These are phyloP conservation scores for Goffeauzyma gilvescens DNA, from an alignment of 768 basidiomycete genomes.

Conservation along the genomic window DNA sequence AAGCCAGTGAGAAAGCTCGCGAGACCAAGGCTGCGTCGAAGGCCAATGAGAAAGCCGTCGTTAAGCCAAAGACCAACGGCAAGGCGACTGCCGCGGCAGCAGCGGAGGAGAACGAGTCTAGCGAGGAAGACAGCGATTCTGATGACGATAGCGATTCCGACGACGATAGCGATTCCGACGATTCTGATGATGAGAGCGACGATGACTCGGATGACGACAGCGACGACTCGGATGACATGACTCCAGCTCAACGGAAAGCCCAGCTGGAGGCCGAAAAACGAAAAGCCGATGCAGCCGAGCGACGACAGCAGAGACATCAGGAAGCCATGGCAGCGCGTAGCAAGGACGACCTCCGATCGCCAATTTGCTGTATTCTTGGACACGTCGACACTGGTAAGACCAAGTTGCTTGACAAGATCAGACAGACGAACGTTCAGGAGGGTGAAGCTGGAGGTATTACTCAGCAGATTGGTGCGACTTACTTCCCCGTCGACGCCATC, in stretches of 20 bases:
- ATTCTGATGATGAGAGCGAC: slow-evolving; percentile 17
- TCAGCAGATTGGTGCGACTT: slow-evolving; percentile 98
- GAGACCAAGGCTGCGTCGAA: slow-evolving; percentile 13
- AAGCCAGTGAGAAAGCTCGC: slow-evolving; percentile 22
- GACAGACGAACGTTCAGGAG: slow-evolving; percentile 98
- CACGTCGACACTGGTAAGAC: slow-evolving; percentile 99
- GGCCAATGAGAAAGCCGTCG: slow-evolving; percentile 13
- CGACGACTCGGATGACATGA: slow-evolving; percentile 47
- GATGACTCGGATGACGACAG: slow-evolving; percentile 23
- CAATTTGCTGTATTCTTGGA: slow-evolving; percentile 96
- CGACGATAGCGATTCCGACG: slow-evolving; percentile 29
- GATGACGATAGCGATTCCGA: slow-evolving; percentile 18
- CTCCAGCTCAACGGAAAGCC: slow-evolving; percentile 46
- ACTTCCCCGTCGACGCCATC: slow-evolving; percentile 93
- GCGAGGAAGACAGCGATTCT: slow-evolving; percentile 32
- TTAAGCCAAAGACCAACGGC: neutral
- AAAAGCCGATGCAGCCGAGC: slow-evolving; percentile 68
- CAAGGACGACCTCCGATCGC: slow-evolving; percentile 79
- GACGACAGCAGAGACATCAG: slow-evolving; percentile 57
- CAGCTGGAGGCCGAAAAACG: slow-evolving; percentile 37
- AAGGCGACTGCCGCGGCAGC: slow-evolving; percentile 16
- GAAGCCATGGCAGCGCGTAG: slow-evolving; percentile 66
- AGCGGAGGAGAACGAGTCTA: slow-evolving; percentile 26
- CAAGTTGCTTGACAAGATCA: slow-evolving; percentile 95
- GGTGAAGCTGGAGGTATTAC: slow-evolving; percentile 99